Evolutionary conservation across 306 rosid genomes (phyloP).

Genomic region (Vigna unguiculata): DNA sequence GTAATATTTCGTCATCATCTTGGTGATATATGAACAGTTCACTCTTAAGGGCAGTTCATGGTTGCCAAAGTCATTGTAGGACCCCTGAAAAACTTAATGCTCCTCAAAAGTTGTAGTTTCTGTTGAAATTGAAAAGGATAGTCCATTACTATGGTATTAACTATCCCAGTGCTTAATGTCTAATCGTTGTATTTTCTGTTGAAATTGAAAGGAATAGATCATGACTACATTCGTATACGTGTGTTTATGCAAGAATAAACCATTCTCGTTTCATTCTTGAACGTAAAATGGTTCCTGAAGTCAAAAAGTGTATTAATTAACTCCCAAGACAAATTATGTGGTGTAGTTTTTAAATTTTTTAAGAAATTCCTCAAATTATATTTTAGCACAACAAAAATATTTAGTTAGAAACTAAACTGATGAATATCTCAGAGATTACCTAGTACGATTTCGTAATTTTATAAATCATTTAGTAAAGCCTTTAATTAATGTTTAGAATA

Average conservation of each 20-base stretch:
- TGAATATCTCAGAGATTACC: not conserved
- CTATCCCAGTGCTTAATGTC: slow-evolving; percentile 5
- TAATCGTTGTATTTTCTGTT: slow-evolving; percentile 18
- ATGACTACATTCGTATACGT: no score
- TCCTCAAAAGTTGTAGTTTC: slow-evolving; percentile 25
- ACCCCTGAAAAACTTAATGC: slow-evolving; percentile 30
- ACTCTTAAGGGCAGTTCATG: slow-evolving; percentile 11
- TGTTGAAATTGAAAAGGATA: slow-evolving; percentile 28
- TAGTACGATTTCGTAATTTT: not conserved
- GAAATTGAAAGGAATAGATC: slow-evolving; percentile 2
- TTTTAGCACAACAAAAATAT: not conserved
- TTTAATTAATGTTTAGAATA: not conserved
- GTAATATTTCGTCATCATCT: slow-evolving; percentile 68
- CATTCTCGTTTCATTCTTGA: not conserved
- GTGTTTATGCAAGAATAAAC: not conserved
- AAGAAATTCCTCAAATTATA: not conserved
- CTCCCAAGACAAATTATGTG: no score
- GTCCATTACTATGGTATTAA: slow-evolving; percentile 18
- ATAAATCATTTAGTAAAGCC: not conserved
- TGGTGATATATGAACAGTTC: slow-evolving; percentile 62
- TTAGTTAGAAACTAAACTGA: not conserved
- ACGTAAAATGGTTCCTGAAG: not conserved
- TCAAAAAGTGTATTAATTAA: not conserved
- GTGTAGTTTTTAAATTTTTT: no score
- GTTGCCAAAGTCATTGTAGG: slow-evolving; percentile 26